phyloP scores from a whole-genome alignment of 441 rosid species.

The Populus hybrid region DNA sequence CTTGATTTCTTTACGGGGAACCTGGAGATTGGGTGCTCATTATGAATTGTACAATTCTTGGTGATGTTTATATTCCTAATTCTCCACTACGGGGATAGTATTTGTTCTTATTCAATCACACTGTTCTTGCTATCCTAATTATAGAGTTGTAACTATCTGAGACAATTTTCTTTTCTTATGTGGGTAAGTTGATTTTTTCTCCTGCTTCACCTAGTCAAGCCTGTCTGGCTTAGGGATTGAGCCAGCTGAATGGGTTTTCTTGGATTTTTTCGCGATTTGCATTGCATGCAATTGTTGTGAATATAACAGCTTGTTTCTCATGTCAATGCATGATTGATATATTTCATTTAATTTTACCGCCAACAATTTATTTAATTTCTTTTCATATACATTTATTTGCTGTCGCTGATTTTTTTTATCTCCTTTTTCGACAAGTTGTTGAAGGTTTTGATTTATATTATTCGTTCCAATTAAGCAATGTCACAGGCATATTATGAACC shows the following conservation, averaged over 20 bases:
- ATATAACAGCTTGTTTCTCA: neutral
- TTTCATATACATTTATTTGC: neutral
- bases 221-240: neutral
- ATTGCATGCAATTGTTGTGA: neutral
- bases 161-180: neutral
- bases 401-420: neutral
- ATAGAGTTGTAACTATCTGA: neutral
- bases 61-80: neutral
- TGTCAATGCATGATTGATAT: neutral
- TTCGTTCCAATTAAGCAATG: neutral
- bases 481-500: neutral
- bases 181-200: neutral
- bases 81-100: neutral
- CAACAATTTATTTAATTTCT: neutral
- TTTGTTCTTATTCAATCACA: neutral
- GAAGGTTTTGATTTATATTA: neutral
- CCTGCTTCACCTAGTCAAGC: neutral
- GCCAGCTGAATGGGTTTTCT: neutral
- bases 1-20: neutral
- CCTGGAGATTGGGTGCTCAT: neutral
- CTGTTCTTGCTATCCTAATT: neutral
- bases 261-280: neutral
- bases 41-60: neutral
- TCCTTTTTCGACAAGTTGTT: neutral
- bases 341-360: neutral